Conservation (phyloP, 2,329 filamentous ascomycete genomes). For the Huntiella bhutanensis region DNA sequence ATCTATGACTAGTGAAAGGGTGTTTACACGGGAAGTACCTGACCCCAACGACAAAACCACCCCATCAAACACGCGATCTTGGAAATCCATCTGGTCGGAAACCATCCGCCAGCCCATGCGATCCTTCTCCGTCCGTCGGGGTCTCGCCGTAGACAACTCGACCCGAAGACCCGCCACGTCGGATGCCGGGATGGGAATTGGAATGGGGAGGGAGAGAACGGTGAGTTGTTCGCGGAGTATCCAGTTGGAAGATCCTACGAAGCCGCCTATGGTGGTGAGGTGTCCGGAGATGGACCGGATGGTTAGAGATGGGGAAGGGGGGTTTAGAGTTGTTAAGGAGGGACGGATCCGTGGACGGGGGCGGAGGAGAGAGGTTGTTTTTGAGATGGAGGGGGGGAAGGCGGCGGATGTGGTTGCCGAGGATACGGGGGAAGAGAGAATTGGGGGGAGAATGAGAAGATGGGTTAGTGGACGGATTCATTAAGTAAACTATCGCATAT, state of each 20-base stretch:
- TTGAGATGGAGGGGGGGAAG: conserved; percentile 6
- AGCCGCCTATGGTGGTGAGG: not conserved
- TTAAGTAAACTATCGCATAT: conserved; percentile 20
- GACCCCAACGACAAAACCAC: not conserved
- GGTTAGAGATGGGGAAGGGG: conserved; percentile 6
- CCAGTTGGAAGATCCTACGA: conserved; percentile 2
- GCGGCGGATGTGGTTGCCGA: not conserved
- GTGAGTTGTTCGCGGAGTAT: conserved; percentile 6
- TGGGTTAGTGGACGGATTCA: not conserved
- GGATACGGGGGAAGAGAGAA: not conserved
- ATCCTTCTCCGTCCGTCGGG: not conserved
- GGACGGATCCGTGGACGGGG: not conserved
- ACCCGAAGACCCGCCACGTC: not conserved
- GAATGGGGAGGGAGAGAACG: not conserved
- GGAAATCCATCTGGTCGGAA: conserved; percentile 6
- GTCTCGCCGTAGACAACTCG: not conserved
- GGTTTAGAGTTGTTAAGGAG: conserved; percentile 9
- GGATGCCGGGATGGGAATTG: not conserved
- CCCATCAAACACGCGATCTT: conserved; percentile 5
- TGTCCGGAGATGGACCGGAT: conserved; percentile 5
- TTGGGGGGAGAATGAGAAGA: not conserved
- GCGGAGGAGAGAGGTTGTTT: conserved; percentile 2
- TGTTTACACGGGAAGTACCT: too few species aligned
- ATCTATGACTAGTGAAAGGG: too few species aligned
- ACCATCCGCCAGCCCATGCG: not conserved